These are phyloP conservation scores for Ampelomyces quisqualis DNA, from an alignment of 2,329 filamentous ascomycete species.

Conservation along the genomic window DNA sequence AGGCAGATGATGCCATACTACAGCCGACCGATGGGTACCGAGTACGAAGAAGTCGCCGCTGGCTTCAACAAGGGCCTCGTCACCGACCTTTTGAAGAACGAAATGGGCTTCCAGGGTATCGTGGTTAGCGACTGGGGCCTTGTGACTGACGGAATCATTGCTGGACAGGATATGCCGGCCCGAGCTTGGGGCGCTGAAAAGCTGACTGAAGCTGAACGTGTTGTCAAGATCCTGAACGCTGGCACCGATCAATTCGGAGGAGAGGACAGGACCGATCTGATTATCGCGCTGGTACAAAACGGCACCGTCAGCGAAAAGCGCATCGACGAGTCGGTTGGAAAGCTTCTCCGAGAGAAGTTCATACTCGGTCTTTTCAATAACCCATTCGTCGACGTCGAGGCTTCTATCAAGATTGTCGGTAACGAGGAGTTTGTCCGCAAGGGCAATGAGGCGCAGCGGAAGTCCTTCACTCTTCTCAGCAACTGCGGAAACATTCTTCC, in stretches of 20 bases:
- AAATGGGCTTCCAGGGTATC: slow-evolving; percentile 56
- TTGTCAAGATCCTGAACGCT: slow-evolving; percentile 50
- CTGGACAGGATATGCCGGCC: slow-evolving; percentile 50
- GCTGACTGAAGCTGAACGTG: slow-evolving; percentile 47
- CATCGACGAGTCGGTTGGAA: slow-evolving; percentile 51
- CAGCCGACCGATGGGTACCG: slow-evolving; percentile 50
- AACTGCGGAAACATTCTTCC: slow-evolving; percentile 40
- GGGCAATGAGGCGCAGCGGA: slow-evolving; percentile 44
- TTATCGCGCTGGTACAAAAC: slow-evolving; percentile 50
- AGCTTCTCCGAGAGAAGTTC: slow-evolving; percentile 55
- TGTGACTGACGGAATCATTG: slow-evolving; percentile 49
- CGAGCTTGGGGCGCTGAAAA: slow-evolving; percentile 55
- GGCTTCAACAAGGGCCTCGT: slow-evolving; percentile 56
- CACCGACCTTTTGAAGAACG: slow-evolving; percentile 50
- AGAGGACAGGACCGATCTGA: slow-evolving; percentile 51
- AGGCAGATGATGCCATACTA: slow-evolving; percentile 58
- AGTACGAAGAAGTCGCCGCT: slow-evolving; percentile 53
- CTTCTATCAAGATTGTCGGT: slow-evolving; percentile 47
- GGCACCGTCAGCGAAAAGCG: slow-evolving; percentile 48
- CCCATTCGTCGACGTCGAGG: slow-evolving; percentile 52
- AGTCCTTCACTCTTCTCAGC: slow-evolving; percentile 41
- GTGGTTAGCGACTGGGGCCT: slow-evolving; percentile 57
- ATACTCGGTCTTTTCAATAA: slow-evolving; percentile 55
- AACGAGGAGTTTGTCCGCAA: slow-evolving; percentile 47
- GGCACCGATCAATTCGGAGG: slow-evolving; percentile 58